These are phyloP conservation scores for Protomyces inundatus DNA, from an alignment of 1,139 yeast genomes.

Conservation along the genomic window DNA sequence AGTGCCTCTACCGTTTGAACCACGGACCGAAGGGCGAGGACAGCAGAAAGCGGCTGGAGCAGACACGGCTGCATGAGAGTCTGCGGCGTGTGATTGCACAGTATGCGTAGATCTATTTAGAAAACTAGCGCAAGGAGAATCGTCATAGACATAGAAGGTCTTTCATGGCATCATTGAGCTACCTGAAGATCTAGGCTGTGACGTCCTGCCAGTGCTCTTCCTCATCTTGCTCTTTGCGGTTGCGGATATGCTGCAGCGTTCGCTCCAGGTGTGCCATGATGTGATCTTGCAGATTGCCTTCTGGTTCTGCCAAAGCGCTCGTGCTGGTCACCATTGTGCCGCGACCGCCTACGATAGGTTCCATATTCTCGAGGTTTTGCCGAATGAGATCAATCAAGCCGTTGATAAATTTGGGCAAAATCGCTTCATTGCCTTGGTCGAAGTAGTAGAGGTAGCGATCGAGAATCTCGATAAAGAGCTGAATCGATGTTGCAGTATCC, in stretches of 20 bases:
- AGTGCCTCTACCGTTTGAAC: neutral
- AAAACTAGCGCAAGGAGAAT: too few species aligned
- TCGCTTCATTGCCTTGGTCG: slow-evolving; percentile 67
- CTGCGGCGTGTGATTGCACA: neutral
- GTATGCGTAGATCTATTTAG: neutral
- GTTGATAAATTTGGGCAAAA: slow-evolving; percentile 55
- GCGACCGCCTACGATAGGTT: slow-evolving; percentile 40
- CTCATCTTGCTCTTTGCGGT: slow-evolving; percentile 57
- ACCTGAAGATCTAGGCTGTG: neutral
- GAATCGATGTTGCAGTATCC: slow-evolving; percentile 73
- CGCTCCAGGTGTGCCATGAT: slow-evolving; percentile 53
- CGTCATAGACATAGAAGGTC: neutral
- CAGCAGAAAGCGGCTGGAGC: neutral
- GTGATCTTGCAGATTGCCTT: slow-evolving; percentile 20
- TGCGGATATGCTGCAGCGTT: slow-evolving; percentile 59
- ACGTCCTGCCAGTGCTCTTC: slow-evolving; percentile 10
- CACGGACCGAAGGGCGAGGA: neutral
- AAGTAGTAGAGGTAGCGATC: slow-evolving; percentile 80
- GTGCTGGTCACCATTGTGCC: slow-evolving; percentile 35
- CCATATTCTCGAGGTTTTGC: slow-evolving; percentile 62
- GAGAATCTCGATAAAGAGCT: slow-evolving; percentile 80
- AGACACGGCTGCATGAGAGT: neutral
- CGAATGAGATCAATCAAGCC: slow-evolving; percentile 80
- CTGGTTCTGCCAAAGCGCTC: slow-evolving; percentile 28
- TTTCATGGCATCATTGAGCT: neutral